phyloP scores from a whole-genome alignment of 2,329 filamentous ascomycete genomes.

The Pyrenophora tritici-repentis region DNA sequence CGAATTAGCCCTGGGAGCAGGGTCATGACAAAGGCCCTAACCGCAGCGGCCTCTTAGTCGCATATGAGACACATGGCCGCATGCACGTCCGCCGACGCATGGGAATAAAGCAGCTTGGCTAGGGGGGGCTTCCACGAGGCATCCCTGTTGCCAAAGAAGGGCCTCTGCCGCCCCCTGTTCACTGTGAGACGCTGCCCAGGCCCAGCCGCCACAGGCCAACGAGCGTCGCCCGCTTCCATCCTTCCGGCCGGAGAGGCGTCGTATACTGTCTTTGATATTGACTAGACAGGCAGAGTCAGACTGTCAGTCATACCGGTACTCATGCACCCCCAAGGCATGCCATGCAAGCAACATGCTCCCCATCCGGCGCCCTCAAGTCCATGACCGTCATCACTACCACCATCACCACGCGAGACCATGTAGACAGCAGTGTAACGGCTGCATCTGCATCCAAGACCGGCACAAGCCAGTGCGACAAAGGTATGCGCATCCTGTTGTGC shows the following conservation, averaged over 20 bases:
- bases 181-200: slow-evolving; percentile 19
- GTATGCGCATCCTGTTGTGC: slow-evolving; percentile 6
- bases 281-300: not conserved
- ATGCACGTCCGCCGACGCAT: slow-evolving; percentile 29
- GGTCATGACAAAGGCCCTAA: slow-evolving; percentile 37
- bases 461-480: slow-evolving; percentile 17
- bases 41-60: slow-evolving; percentile 26
- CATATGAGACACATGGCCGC: slow-evolving; percentile 38
- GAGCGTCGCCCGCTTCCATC: slow-evolving; percentile 4
- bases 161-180: slow-evolving; percentile 17
- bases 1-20: slow-evolving; percentile 27
- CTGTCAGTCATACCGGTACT: no score
- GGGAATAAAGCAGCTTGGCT: slow-evolving; percentile 38
- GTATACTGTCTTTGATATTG: no score
- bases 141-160: slow-evolving; percentile 28
- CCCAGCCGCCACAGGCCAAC: slow-evolving; percentile 15
- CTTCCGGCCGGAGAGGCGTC: not conserved
- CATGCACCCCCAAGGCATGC: no score
- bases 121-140: slow-evolving; percentile 41
- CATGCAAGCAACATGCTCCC: no score
- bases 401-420: slow-evolving; percentile 16
- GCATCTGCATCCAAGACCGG: slow-evolving; percentile 21
- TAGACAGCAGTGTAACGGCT: no score
- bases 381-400: not conserved
- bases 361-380: no score